These are phyloP conservation scores for Claviceps capensis DNA, from an alignment of 2,329 filamentous ascomycete species.

Conservation along the genomic window DNA sequence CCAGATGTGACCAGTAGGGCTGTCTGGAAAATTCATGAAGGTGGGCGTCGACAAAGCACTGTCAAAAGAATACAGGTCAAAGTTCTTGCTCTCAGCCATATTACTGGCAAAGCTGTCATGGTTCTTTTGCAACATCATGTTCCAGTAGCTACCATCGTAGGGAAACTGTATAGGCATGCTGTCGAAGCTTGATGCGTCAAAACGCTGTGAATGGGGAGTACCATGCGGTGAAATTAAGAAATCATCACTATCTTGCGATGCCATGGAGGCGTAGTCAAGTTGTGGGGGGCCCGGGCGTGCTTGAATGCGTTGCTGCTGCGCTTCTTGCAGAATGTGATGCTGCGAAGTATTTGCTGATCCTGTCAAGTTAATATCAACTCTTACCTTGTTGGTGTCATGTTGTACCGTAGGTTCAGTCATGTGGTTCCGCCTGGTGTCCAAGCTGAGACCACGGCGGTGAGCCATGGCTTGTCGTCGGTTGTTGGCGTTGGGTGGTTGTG, in stretches of 20 bases:
- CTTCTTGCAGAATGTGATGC: slow-evolving; percentile 68
- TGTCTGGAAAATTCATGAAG: slow-evolving; percentile 37
- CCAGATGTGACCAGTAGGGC: slow-evolving; percentile 33
- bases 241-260: slow-evolving; percentile 32
- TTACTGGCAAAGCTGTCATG: slow-evolving; percentile 28
- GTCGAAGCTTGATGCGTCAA: slow-evolving; percentile 33
- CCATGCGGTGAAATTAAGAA: slow-evolving; percentile 43
- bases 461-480: slow-evolving; percentile 28
- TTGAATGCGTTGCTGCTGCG: slow-evolving; percentile 70
- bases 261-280: slow-evolving; percentile 15
- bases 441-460: slow-evolving; percentile 74
- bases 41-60: slow-evolving; percentile 34
- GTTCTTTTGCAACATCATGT: slow-evolving; percentile 32
- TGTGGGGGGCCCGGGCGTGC: slow-evolving; percentile 53
- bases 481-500: slow-evolving; percentile 43
- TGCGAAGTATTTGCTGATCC: slow-evolving; percentile 46
- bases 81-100: slow-evolving; percentile 30
- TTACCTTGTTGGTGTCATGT: slow-evolving; percentile 30
- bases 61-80: slow-evolving; percentile 34
- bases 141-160: slow-evolving; percentile 29
- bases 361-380: slow-evolving; percentile 40
- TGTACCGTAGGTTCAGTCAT: slow-evolving; percentile 14
- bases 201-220: slow-evolving; percentile 40
- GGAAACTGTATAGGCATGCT: slow-evolving; percentile 33
- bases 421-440: slow-evolving; percentile 57